Percentiles rank a stretch among this genome's conserved stretches.
These are phyloP conservation scores for Irpex sp. DNA, from an alignment of 1,284 basidiomycete genomes.

Conservation along the genomic window DNA sequence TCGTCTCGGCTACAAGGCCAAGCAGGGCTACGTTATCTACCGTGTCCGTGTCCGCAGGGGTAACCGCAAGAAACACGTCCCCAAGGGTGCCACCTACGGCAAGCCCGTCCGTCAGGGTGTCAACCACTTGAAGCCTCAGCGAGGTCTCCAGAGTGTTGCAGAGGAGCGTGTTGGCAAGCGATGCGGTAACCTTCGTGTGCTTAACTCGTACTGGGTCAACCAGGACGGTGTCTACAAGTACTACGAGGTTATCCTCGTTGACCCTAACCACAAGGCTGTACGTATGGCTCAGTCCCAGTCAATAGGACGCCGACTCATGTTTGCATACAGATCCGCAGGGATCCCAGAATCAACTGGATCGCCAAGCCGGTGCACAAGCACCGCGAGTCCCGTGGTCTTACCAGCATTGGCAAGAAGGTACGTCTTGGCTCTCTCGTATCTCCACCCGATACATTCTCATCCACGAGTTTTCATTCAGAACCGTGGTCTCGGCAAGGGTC, in stretches of 20 bases:
- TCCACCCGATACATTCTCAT: neutral
- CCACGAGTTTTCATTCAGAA: slow-evolving; percentile 46
- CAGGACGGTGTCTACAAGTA: slow-evolving; percentile 99
- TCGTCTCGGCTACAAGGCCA: slow-evolving; percentile 98
- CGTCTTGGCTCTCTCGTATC: slow-evolving; percentile 19
- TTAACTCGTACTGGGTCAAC: slow-evolving; percentile 99
- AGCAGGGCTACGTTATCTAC: slow-evolving; percentile 99
- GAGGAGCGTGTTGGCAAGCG: slow-evolving; percentile 98
- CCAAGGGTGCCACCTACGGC: slow-evolving; percentile 99
- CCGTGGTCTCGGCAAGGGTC: slow-evolving; percentile 94
- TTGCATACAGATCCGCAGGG: slow-evolving; percentile 75
- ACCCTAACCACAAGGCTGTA: slow-evolving; percentile 90
- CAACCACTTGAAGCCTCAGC: slow-evolving; percentile 98
- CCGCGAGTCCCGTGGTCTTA: slow-evolving; percentile 96
- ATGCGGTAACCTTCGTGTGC: slow-evolving; percentile 93
- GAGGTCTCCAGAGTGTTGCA: slow-evolving; percentile 88
- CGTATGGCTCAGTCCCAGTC: slow-evolving; percentile 29
- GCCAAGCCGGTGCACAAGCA: slow-evolving; percentile 98
- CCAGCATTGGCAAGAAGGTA: slow-evolving; percentile 92
- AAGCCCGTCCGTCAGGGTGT: slow-evolving; percentile 99
- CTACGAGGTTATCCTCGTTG: slow-evolving; percentile 98
- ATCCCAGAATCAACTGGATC: slow-evolving; percentile 99
- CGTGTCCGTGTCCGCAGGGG: slow-evolving; percentile 96
- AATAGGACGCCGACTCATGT: neutral
- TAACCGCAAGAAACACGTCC: slow-evolving; percentile 98